These are phyloP conservation scores for Lecanicillium sp. DNA, from an alignment of 2,329 filamentous ascomycete genomes.

Conservation along the genomic window DNA sequence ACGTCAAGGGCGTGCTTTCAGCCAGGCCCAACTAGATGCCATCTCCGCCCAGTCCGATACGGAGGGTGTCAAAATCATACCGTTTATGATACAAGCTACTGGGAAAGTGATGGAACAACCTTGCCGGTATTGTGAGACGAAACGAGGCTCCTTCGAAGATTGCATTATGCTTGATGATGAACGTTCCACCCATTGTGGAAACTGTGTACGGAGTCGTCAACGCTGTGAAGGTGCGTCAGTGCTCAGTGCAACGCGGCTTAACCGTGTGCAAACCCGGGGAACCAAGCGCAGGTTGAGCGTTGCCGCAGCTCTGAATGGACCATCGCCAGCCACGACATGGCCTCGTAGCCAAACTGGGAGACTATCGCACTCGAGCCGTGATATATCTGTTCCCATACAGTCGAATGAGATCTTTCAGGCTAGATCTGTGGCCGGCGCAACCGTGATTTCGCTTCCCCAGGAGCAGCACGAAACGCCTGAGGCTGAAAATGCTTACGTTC, in stretches of 20 bases:
- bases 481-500: no score
- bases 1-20: background rate
- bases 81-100: slow-evolving; percentile 2
- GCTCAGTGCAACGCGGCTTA: background rate
- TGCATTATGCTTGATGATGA: slow-evolving; percentile 1
- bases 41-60: no score
- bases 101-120: background rate
- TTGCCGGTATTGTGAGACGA: slow-evolving; percentile 1
- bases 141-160: background rate
- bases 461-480: no score
- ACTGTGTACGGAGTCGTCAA: background rate
- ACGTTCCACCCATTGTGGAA: background rate
- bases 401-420: background rate
- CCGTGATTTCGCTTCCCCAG: no score
- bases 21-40: background rate
- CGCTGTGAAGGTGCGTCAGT: background rate
- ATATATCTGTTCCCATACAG: background rate
- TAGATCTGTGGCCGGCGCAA: background rate
- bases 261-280: background rate
- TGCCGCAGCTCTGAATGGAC: background rate
- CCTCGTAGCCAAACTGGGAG: background rate
- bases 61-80: background rate
- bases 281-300: background rate
- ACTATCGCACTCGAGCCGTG: no score
- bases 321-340: background rate